Percentiles rank a stretch among this genome's conserved stretches.
Evolutionary conservation across 2,329 filamentous ascomycete genomes (phyloP).

Genomic region (Fusarium avenaceum): DNA sequence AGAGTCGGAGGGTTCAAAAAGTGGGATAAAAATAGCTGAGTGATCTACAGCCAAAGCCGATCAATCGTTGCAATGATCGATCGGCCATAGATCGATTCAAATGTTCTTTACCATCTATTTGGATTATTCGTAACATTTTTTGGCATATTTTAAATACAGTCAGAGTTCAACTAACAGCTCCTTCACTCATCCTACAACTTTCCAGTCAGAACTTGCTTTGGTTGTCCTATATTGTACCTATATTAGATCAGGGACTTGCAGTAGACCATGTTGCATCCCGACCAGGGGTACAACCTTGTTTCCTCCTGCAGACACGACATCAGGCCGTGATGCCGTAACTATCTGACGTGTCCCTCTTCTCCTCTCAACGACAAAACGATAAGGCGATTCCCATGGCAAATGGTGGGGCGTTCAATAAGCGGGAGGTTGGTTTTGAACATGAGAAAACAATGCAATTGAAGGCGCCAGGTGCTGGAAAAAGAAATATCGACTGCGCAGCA

Average conservation of each 20-base stretch:
- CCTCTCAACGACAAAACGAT: neutral
- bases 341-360: slow-evolving; percentile 39
- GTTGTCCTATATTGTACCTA: slow-evolving; percentile 1
- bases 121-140: neutral
- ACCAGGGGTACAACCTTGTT: slow-evolving; percentile 33
- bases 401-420: neutral
- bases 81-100: slow-evolving; percentile 11
- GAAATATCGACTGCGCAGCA: neutral
- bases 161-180: neutral
- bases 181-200: neutral
- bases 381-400: neutral
- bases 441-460: neutral
- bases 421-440: slow-evolving; percentile 1
- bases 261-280: slow-evolving; percentile 24
- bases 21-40: slow-evolving; percentile 10
- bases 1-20: neutral
- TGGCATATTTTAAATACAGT: neutral
- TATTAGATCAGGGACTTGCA: neutral
- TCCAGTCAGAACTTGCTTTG: neutral
- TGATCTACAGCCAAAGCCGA: slow-evolving; percentile 22
- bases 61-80: slow-evolving; percentile 12
- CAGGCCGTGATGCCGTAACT: slow-evolving; percentile 23
- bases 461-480: slow-evolving; percentile 8
- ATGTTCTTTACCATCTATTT: neutral
- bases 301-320: slow-evolving; percentile 27